Evolutionary conservation across 1,284 basidiomycete genomes (phyloP).

Genomic region (Malassezia sympodialis): DNA sequence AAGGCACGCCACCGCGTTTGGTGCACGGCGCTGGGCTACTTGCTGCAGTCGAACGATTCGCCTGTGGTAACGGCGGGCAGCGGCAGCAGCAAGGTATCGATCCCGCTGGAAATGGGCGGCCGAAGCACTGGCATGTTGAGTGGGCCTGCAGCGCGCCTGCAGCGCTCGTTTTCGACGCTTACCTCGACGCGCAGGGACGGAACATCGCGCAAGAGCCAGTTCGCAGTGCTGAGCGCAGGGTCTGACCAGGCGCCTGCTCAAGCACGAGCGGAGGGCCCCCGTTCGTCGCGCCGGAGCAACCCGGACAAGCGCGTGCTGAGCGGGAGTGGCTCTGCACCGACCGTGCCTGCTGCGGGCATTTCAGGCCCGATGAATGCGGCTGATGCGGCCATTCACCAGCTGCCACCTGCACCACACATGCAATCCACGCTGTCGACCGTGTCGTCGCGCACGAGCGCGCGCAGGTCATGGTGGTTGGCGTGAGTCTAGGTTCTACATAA

Average conservation of each 20-base stretch:
- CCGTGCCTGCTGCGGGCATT: background rate
- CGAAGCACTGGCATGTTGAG: background rate
- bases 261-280: background rate
- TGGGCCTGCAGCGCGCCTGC: background rate
- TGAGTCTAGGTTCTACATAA: background rate
- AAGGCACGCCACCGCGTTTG: constrained; percentile 94
- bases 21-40: constrained; percentile 56
- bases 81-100: background rate
- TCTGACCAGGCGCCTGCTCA: background rate
- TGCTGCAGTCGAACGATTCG: constrained; percentile 23
- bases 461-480: background rate
- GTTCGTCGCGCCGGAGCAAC: constrained; percentile 4
- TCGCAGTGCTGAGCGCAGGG: background rate
- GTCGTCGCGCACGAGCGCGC: background rate
- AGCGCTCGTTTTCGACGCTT: background rate
- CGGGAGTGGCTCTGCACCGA: background rate
- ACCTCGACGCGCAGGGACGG: background rate
- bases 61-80: background rate
- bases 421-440: background rate
- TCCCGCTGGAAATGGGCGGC: constrained; percentile 14
- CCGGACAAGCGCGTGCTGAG: constrained; percentile 2
- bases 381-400: background rate
- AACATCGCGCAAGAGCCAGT: background rate
- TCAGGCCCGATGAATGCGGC: background rate
- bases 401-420: background rate